A percentile compares a stretch with the other conserved stretches of the same genome.
phyloP scores from a whole-genome alignment of 1,284 basidiomycete species.

The Heterobasidion occidentale region DNA sequence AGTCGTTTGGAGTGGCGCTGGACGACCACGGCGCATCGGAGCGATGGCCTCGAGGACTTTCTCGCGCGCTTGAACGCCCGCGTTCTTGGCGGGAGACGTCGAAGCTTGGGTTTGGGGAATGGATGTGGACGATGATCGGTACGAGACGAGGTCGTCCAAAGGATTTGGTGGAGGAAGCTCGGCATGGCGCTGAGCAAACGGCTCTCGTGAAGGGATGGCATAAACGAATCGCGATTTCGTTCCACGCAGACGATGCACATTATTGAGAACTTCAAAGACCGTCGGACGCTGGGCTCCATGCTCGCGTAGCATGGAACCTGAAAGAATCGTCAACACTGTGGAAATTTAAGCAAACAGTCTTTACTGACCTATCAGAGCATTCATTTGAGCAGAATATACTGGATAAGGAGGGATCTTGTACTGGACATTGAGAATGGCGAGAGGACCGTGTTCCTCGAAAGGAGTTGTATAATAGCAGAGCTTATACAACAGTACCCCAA shows the following conservation, averaged over 20 bases:
- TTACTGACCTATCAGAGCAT: slow-evolving; percentile 74
- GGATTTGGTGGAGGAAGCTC: slow-evolving; percentile 21
- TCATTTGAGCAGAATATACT: slow-evolving; percentile 84
- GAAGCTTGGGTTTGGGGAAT: slow-evolving; percentile 6
- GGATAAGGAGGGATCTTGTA: slow-evolving; percentile 93
- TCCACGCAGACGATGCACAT: slow-evolving; percentile 77
- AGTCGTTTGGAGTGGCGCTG: slow-evolving; percentile 23
- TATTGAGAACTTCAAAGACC: slow-evolving; percentile 72
- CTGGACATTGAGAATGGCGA: slow-evolving; percentile 95
- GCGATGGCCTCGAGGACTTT: slow-evolving; percentile 70
- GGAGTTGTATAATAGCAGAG: slow-evolving; percentile 98
- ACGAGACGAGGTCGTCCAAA: slow-evolving; percentile 34
- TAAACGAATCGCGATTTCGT: slow-evolving; percentile 78
- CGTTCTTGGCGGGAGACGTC: slow-evolving; percentile 25
- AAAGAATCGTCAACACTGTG: slow-evolving; percentile 4
- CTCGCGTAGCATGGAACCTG: slow-evolving; percentile 84
- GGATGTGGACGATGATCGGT: slow-evolving; percentile 20
- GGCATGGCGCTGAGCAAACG: slow-evolving; percentile 25
- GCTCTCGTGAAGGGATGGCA: slow-evolving; percentile 39
- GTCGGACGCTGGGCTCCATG: slow-evolving; percentile 77
- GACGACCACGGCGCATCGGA: slow-evolving; percentile 70
- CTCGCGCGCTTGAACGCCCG: slow-evolving; percentile 60
- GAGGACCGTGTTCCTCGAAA: slow-evolving; percentile 93
- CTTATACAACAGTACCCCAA: slow-evolving; percentile 76
- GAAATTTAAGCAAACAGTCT: slow-evolving; percentile 8